Conservation (phyloP, 345 rosid genomes). For the Triadica sebifera region DNA sequence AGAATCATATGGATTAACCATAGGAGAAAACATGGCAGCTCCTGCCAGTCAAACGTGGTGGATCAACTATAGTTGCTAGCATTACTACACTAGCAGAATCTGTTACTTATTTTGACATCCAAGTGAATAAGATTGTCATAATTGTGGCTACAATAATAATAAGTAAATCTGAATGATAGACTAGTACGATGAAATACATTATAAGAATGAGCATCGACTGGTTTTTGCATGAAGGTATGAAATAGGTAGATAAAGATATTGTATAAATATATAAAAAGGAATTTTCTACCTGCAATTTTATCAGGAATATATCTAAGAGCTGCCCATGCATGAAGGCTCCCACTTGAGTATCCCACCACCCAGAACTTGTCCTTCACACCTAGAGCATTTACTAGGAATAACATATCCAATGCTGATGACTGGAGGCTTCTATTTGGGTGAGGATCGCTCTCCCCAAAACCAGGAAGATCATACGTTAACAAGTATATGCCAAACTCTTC, state of each 20-base stretch:
- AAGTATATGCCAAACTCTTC: constrained; percentile 66
- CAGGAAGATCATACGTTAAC: constrained; percentile 71
- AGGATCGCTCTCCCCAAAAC: constrained; percentile 83
- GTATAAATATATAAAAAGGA: not conserved
- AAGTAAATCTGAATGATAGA: not conserved
- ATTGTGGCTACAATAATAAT: not conserved
- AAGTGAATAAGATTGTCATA: not conserved
- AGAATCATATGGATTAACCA: constrained; percentile 67
- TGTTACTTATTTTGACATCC: not conserved
- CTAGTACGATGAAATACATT: not conserved
- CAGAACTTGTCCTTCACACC: constrained; percentile 57
- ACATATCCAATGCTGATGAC: constrained; percentile 61
- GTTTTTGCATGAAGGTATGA: not conserved
- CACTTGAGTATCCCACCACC: constrained; percentile 66
- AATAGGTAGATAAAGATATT: not conserved
- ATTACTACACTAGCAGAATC: not conserved
- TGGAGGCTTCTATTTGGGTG: constrained; percentile 53
- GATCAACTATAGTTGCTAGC: not conserved
- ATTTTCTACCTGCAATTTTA: constrained; percentile 50
- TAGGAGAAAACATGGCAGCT: constrained; percentile 64
- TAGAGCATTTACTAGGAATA: constrained; percentile 45
- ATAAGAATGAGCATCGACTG: not conserved
- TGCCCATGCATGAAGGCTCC: constrained; percentile 72
- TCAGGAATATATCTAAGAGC: constrained; percentile 64
- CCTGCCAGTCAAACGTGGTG: constrained; percentile 34